These are phyloP conservation scores for Penicillium nucicola DNA, from an alignment of 495 filamentous ascomycete species.

Conservation along the genomic window DNA sequence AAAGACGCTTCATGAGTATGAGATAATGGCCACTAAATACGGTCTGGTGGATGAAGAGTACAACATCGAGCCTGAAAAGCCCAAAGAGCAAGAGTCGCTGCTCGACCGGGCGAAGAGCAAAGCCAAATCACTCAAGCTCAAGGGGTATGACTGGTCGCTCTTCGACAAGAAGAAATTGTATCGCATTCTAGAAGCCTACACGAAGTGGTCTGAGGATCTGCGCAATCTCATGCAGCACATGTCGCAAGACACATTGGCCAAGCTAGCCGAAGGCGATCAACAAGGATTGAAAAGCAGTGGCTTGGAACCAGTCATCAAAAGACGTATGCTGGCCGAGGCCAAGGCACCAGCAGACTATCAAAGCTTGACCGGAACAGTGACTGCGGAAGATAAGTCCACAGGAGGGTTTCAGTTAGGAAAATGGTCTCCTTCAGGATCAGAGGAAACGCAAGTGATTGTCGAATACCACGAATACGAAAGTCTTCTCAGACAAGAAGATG, in stretches of 20 bases:
- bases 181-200: constrained; percentile 15
- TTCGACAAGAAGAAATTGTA: constrained; percentile 24
- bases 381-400: constrained; percentile 7
- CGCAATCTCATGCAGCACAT: constrained; percentile 20
- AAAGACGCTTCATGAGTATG: constrained; percentile 14
- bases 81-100: constrained; percentile 7
- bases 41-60: constrained; percentile 9
- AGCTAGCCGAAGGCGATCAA: background rate
- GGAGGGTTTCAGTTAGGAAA: constrained; percentile 12
- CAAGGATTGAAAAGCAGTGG: constrained; percentile 15
- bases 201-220: constrained; percentile 13
- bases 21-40: constrained; percentile 10
- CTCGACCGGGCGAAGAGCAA: constrained; percentile 16
- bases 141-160: constrained; percentile 22
- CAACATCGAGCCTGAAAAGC: constrained; percentile 4
- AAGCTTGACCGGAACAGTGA: constrained; percentile 12
- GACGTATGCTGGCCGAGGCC: constrained; percentile 6
- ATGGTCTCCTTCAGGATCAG: constrained; percentile 1
- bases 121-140: constrained; percentile 14
- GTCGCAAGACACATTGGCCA: constrained; percentile 14
- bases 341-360: constrained; percentile 18
- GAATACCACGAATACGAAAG: constrained; percentile 21
- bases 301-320: constrained; percentile 15
- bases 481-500: constrained; percentile 12
- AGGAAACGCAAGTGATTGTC: constrained; percentile 8